These are phyloP conservation scores for Rhizopogon rudus DNA, from an alignment of 768 basidiomycete species.

Conservation along the genomic window DNA sequence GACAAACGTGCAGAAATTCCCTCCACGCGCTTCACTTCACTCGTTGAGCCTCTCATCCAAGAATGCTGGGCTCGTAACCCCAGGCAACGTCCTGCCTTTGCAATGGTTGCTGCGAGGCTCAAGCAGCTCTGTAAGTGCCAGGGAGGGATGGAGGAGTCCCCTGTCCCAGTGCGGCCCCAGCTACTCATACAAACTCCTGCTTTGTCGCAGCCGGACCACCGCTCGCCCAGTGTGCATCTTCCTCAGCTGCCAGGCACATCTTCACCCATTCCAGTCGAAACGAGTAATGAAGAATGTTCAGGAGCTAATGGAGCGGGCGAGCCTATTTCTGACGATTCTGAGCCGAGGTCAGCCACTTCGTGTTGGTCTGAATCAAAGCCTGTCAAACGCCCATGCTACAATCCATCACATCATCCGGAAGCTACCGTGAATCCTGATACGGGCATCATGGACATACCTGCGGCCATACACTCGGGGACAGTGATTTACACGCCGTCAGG, in stretches of 20 bases:
- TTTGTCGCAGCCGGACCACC: slow-evolving; percentile 11
- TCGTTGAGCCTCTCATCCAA: slow-evolving; percentile 40
- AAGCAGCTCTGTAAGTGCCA: slow-evolving; percentile 38
- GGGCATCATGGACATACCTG: slow-evolving; percentile 26
- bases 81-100: slow-evolving; percentile 47
- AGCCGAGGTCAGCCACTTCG: neutral
- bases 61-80: slow-evolving; percentile 57
- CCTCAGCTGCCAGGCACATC: slow-evolving; percentile 18
- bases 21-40: slow-evolving; percentile 25
- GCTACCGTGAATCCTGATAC: neutral
- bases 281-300: too few relatives aligned
- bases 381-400: neutral
- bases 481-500: slow-evolving; percentile 33
- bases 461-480: slow-evolving; percentile 13
- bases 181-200: slow-evolving; percentile 14
- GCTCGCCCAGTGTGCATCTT: slow-evolving; percentile 37
- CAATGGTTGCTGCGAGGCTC: slow-evolving; percentile 40
- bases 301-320: neutral
- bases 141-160: slow-evolving; percentile 27
- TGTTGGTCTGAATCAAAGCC: neutral
- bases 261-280: neutral
- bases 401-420: neutral
- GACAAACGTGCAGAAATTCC: slow-evolving; percentile 50
- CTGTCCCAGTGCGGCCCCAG: slow-evolving; percentile 21
- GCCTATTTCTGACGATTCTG: too few relatives aligned